Evolutionary conservation across 805 yeast species (phyloP).

Genomic region (Saccharomycopsis sp.): DNA sequence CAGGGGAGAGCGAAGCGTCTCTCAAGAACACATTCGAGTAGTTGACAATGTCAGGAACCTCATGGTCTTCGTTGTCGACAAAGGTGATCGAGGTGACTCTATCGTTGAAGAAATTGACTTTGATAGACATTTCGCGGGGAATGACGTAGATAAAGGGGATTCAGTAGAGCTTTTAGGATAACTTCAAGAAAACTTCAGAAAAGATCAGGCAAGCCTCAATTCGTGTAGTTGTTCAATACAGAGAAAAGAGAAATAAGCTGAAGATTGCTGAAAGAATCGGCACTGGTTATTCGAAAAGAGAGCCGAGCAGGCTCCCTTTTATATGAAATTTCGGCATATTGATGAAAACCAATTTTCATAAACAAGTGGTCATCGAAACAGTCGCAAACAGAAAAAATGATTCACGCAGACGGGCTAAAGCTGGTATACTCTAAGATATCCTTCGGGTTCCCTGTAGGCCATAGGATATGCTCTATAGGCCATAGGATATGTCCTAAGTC

Average conservation of each 20-base stretch:
- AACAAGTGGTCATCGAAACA: not conserved
- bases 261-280: not conserved
- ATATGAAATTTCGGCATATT: not conserved
- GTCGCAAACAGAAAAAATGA: not conserved
- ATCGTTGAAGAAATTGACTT: constrained; percentile 21
- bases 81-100: constrained; percentile 20
- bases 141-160: no score
- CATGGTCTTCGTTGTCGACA: constrained; percentile 11
- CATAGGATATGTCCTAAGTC: no score
- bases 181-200: no score
- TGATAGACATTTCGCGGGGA: constrained; percentile 6
- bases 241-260: not conserved
- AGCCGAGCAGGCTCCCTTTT: not conserved
- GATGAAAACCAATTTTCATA: not conserved
- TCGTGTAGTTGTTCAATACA: not conserved
- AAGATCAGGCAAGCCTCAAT: no score
- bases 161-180: no score
- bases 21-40: constrained; percentile 53
- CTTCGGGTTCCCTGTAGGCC: no score
- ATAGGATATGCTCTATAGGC: not conserved
- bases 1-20: constrained; percentile 49
- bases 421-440: not conserved
- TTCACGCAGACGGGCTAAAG: not conserved
- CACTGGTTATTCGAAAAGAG: not conserved
- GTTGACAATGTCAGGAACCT: constrained; percentile 26